These are phyloP conservation scores for Moniliella sp. DNA, from an alignment of 1,284 basidiomycete genomes.

Conservation along the genomic window DNA sequence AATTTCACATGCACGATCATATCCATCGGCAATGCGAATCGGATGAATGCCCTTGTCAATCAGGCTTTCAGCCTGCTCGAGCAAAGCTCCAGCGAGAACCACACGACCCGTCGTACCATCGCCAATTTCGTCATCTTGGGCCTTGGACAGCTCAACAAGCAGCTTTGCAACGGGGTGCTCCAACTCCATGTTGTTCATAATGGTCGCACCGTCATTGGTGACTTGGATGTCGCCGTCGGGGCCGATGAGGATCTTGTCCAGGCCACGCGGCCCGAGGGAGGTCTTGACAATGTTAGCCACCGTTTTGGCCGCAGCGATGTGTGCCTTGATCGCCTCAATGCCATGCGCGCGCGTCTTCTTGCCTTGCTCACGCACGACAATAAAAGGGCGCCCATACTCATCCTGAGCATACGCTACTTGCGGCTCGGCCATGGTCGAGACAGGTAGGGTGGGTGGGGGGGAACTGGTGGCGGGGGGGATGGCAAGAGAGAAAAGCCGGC, in stretches of 20 bases:
- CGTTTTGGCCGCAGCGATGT: conserved; percentile 57
- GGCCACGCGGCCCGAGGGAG: conserved; percentile 76
- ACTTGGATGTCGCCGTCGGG: conserved; percentile 96
- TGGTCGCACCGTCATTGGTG: conserved; percentile 75
- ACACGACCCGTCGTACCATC: conserved; percentile 98
- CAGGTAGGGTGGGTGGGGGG: no score
- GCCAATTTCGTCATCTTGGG: conserved; percentile 96
- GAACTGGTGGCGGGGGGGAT: no score
- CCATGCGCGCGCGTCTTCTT: conserved; percentile 88
- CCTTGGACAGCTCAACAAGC: conserved; percentile 82
- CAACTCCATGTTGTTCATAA: conserved; percentile 44
- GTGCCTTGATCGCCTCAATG: conserved; percentile 68
- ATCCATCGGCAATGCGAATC: conserved; percentile 92
- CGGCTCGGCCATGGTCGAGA: no score
- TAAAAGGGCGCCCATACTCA: conserved; percentile 85
- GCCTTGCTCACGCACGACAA: conserved; percentile 81
- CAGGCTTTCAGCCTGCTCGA: conserved; percentile 63
- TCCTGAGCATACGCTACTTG: conserved; percentile 33
- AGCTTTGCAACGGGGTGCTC: conserved; percentile 97
- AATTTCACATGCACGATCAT: conserved; percentile 74
- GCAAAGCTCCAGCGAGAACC: conserved; percentile 80
- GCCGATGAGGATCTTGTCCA: conserved; percentile 97
- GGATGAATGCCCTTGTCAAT: conserved; percentile 92
- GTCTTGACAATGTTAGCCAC: conserved; percentile 87
- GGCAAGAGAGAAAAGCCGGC: no score